phyloP scores from a whole-genome alignment of 2,329 filamentous ascomycete species.

The Aphanoascus verrucosus region DNA sequence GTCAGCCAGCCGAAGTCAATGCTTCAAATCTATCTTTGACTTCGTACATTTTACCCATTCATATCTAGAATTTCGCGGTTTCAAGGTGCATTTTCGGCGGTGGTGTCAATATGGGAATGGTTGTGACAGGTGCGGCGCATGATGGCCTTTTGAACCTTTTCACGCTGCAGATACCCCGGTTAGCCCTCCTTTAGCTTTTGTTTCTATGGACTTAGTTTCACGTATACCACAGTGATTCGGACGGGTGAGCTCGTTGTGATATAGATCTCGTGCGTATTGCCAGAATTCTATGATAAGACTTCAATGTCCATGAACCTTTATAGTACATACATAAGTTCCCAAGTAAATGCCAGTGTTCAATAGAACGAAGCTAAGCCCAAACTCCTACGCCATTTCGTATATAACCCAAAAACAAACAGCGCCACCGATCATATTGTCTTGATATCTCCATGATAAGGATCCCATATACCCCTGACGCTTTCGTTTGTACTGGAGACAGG shows the following conservation, averaged over 20 bases:
- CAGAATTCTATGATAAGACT: background rate
- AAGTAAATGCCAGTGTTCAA: background rate
- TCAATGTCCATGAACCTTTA: background rate
- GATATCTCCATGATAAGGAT: slow-evolving; percentile 49
- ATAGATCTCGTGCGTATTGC: background rate
- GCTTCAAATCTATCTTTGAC: slow-evolving; percentile 40
- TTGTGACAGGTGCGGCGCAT: background rate
- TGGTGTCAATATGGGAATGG: background rate
- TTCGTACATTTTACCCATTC: background rate
- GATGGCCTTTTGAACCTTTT: background rate
- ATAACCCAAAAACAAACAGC: slow-evolving; percentile 5
- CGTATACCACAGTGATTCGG: background rate
- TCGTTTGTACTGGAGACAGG: slow-evolving; percentile 52
- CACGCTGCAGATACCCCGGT: background rate
- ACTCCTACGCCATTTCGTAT: slow-evolving; percentile 5
- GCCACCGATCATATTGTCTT: slow-evolving; percentile 36
- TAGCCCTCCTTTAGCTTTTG: background rate
- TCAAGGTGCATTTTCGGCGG: background rate
- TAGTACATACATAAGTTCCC: slow-evolving; percentile 2
- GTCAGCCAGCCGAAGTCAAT: slow-evolving; percentile 33
- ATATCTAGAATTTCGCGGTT: background rate
- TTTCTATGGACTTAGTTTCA: background rate
- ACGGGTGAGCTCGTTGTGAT: background rate
- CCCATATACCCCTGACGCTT: slow-evolving; percentile 56
- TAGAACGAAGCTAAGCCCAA: background rate